phyloP scores from a whole-genome alignment of 495 filamentous ascomycete genomes.

The Lasiosphaeria ovina region DNA sequence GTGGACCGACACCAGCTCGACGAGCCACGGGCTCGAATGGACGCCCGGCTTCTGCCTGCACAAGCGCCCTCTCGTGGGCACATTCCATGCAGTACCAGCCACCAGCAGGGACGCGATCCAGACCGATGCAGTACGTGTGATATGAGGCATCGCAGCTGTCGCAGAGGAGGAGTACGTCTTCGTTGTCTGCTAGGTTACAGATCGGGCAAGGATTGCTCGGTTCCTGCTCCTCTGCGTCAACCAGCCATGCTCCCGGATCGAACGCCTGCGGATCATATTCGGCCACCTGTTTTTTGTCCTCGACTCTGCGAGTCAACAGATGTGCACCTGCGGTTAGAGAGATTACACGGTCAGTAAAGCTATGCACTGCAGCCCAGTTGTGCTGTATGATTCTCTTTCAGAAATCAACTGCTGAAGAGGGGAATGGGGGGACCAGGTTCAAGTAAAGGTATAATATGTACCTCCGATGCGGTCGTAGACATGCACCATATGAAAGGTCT shows the following conservation, averaged over 20 bases:
- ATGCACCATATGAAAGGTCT: slow-evolving; percentile 83
- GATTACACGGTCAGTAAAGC: not conserved
- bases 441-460: slow-evolving; percentile 42
- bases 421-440: not conserved
- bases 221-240: slow-evolving; percentile 67
- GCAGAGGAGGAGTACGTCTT: slow-evolving; percentile 80
- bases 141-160: slow-evolving; percentile 81
- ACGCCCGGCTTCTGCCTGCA: too few relatives aligned
- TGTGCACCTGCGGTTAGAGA: slow-evolving; percentile 55
- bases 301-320: slow-evolving; percentile 77
- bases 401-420: not conserved
- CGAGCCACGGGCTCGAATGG: too few relatives aligned
- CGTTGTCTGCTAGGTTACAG: slow-evolving; percentile 70
- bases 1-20: slow-evolving; percentile 3
- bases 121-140: slow-evolving; percentile 83
- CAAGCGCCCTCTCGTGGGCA: slow-evolving; percentile 30
- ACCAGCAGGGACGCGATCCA: slow-evolving; percentile 67
- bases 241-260: slow-evolving; percentile 55
- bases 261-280: slow-evolving; percentile 70
- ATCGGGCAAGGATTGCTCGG: slow-evolving; percentile 71
- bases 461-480: slow-evolving; percentile 74
- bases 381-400: not conserved
- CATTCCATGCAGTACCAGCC: slow-evolving; percentile 87
- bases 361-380: not conserved
- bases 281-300: slow-evolving; percentile 84